Base-by-base conservation (phyloP, 2,329 filamentous ascomycete species). In the Fusarium sp. region DNA sequence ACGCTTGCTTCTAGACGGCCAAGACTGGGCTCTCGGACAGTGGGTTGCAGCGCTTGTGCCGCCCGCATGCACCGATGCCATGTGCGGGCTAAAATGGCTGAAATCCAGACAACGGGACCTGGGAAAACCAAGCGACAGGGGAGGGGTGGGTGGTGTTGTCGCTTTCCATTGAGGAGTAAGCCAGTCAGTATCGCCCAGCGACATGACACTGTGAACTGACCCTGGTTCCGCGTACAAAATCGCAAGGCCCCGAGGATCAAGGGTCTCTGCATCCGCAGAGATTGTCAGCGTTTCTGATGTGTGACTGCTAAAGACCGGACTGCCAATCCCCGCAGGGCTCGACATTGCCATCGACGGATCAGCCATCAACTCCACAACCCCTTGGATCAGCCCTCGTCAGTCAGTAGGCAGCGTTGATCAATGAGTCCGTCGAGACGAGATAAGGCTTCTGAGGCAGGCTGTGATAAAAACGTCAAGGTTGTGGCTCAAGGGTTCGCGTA, bases 311-410 rank as follows among this genome's bases (percentile, higher is more conserved):
- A 34, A 34, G 43, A 37, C 30, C 20, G 16, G 56, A n/a, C 37
- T 41, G 35, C 56, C 56, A 30, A 37, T 35, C 39, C 39, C 34
- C 67, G 20, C 63, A 45, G 30, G 30, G 32, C 32, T 32, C 37
- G 37, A 67, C 27, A 73, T 67, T 69, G 30, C 59, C 59, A 68
- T 68, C 45, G 54, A 56, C 59, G 48, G 62, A 67, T 54, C 58
- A 59, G 27, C 65, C 39, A 32, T 48, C 61, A 54, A n/a, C 41
- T 63, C 34, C 43, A 23, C 61, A 27, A 27, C 32, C 52, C 32
- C 41, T 43, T 25, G 52, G 18, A 18, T 41, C 14, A 30, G 13
- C 37, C 39, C 41, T 45, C 45, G 18, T 32, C 48, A n/a, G 35
- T 37, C 35, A 41, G 39, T 7, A 13, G 16, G 9, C 39, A n/a